Percentiles rank a stretch among this genome's conserved stretches.
Evolutionary conservation across 345 rosid genomes (phyloP).

Genomic region (Aethionema arabicum): DNA sequence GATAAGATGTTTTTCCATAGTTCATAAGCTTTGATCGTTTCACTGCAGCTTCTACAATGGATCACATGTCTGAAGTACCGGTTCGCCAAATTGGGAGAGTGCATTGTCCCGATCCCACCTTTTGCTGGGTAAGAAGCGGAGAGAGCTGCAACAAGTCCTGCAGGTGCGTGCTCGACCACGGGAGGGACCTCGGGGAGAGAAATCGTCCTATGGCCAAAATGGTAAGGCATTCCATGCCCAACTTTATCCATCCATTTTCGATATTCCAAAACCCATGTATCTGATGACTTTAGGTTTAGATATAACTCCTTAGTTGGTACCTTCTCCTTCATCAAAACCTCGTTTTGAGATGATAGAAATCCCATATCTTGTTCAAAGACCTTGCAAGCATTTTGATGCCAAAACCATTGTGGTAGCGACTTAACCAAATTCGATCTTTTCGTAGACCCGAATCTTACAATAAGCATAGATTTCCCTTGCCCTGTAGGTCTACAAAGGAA

Average conservation of each 20-base stretch:
- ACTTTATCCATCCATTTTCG: slow-evolving; percentile 98
- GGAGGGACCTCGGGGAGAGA: slow-evolving; percentile 70
- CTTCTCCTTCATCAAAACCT: slow-evolving; percentile 72
- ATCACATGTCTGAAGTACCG: slow-evolving; percentile 82
- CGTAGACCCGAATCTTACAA: slow-evolving; percentile 81
- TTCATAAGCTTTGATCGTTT: slow-evolving; percentile 51
- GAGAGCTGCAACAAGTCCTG: slow-evolving; percentile 69
- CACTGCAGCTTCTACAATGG: slow-evolving; percentile 82
- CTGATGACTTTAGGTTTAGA: slow-evolving; percentile 72
- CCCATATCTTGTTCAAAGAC: slow-evolving; percentile 98
- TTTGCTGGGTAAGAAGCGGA: slow-evolving; percentile 79
- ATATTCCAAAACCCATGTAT: slow-evolving; percentile 89
- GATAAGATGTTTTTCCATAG: slow-evolving; percentile 62
- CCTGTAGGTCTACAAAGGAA: slow-evolving; percentile 96
- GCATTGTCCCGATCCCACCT: slow-evolving; percentile 72
- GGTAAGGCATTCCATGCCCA: slow-evolving; percentile 97
- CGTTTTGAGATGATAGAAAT: slow-evolving; percentile 84
- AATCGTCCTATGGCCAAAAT: slow-evolving; percentile 77
- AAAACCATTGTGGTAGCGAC: slow-evolving; percentile 73
- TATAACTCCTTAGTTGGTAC: slow-evolving; percentile 83
- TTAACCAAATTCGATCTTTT: slow-evolving; percentile 50
- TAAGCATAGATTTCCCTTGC: slow-evolving; percentile 95
- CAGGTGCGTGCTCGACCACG: slow-evolving; percentile 87
- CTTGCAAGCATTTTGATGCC: slow-evolving; percentile 83
- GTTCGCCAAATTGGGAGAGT: slow-evolving; percentile 79